phyloP scores from a whole-genome alignment of 2,329 filamentous ascomycete genomes.

The Aplosporella prunicola region DNA sequence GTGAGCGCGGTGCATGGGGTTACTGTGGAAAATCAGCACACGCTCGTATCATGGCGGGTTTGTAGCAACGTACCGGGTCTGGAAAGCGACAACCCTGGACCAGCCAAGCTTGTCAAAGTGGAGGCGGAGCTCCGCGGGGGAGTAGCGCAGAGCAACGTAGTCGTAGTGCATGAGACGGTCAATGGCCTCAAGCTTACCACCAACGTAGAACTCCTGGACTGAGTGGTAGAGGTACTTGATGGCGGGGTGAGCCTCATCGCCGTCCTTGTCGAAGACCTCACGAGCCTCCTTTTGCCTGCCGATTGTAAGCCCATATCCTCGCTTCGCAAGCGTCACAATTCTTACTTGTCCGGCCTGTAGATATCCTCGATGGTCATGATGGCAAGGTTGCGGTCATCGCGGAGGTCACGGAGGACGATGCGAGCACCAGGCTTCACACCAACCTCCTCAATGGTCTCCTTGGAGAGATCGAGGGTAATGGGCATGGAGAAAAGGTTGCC shows the following conservation, averaged over 20 bases:
- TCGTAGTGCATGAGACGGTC: constrained; percentile 97
- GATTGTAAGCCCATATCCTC: constrained; percentile 17
- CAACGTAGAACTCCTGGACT: constrained; percentile 81
- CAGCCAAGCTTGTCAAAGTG: constrained; percentile 99
- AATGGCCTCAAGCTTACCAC: constrained; percentile 91
- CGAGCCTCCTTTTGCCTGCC: constrained; percentile 75
- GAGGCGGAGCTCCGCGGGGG: constrained; percentile 83
- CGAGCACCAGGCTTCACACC: constrained; percentile 71
- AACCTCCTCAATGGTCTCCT: constrained; percentile 63
- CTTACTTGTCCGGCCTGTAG: constrained; percentile 91
- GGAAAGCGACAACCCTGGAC: constrained; percentile 96
- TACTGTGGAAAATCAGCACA: constrained; percentile 32
- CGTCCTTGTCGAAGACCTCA: constrained; percentile 71
- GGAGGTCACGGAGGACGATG: constrained; percentile 84
- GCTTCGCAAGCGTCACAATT: neutral
- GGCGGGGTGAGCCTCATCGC: constrained; percentile 83
- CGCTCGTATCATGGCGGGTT: neutral
- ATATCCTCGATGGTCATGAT: constrained; percentile 94
- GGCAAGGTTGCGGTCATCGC: constrained; percentile 90
- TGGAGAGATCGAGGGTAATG: constrained; percentile 80
- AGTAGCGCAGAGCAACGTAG: constrained; percentile 93
- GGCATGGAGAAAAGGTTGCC: constrained; percentile 94
- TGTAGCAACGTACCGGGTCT: too few relatives aligned
- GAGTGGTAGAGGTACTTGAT: constrained; percentile 79
- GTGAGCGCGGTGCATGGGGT: constrained; percentile 98